These are phyloP conservation scores for Skeletonema potamos DNA, from an alignment of 108 stramenopile genomes.

Conservation along the genomic window DNA sequence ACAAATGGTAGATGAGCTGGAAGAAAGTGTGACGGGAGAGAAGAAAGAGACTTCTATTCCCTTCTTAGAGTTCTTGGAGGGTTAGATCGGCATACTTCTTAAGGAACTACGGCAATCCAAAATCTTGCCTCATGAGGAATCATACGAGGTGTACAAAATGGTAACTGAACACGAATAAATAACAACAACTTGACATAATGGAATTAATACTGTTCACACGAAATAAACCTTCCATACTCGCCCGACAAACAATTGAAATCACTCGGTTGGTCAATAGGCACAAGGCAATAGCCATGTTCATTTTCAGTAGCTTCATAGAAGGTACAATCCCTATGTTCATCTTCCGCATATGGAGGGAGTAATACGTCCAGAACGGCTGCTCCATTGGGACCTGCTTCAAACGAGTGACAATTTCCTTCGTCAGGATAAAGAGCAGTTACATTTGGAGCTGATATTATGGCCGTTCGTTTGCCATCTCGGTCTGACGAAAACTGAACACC, in stretches of 20 bases:
- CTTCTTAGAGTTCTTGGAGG: slow-evolving; percentile 39
- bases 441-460: slow-evolving; percentile 61
- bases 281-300: slow-evolving; percentile 40
- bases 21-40: slow-evolving; percentile 66
- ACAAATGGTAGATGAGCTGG: slow-evolving; percentile 79
- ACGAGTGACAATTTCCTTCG: slow-evolving; percentile 92
- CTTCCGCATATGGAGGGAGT: slow-evolving; percentile 90
- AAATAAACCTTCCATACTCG: slow-evolving; percentile 62
- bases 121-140: not conserved
- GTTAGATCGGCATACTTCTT: too few species aligned
- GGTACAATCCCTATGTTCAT: slow-evolving; percentile 85
- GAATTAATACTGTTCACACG: slow-evolving; percentile 24
- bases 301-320: slow-evolving; percentile 73
- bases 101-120: too few species aligned
- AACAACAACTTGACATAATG: not conserved
- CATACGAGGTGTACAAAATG: not conserved
- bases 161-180: not conserved
- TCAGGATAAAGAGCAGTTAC: slow-evolving; percentile 74
- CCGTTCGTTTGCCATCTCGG: not conserved
- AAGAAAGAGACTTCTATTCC: slow-evolving; percentile 37
- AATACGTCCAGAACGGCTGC: slow-evolving; percentile 93
- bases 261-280: slow-evolving; percentile 77
- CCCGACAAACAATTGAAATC: slow-evolving; percentile 83
- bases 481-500: slow-evolving; percentile 1
- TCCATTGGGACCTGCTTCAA: slow-evolving; percentile 84